These are phyloP conservation scores for Isabelozyma pseudorhagii DNA, from an alignment of 805 yeast species.

Conservation along the genomic window DNA sequence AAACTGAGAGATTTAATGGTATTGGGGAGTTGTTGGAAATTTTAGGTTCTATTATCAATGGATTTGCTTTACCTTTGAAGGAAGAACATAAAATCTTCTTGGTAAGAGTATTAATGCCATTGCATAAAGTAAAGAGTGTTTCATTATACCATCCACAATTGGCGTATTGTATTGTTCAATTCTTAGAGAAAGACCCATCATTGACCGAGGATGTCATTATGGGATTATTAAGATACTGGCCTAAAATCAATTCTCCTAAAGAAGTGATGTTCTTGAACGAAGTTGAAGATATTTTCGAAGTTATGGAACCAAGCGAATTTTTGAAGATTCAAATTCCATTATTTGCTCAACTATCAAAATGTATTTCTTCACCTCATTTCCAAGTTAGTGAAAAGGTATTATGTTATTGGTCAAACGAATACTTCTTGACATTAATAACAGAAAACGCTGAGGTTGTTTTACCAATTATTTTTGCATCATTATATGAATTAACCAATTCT, in stretches of 20 bases:
- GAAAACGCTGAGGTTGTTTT: constrained; percentile 90
- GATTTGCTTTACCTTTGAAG: constrained; percentile 94
- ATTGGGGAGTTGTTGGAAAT: constrained; percentile 93
- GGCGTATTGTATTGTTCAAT: constrained; percentile 95
- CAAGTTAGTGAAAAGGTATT: constrained; percentile 96
- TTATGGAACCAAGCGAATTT: constrained; percentile 91
- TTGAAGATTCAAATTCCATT: constrained; percentile 88
- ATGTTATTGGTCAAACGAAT: constrained; percentile 92
- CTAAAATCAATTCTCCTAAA: constrained; percentile 89
- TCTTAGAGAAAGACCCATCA: constrained; percentile 88
- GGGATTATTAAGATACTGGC: constrained; percentile 95
- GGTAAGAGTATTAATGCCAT: constrained; percentile 80
- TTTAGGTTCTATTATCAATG: constrained; percentile 93
- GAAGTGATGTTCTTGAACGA: constrained; percentile 96
- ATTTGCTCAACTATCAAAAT: constrained; percentile 89
- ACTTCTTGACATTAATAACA: constrained; percentile 82
- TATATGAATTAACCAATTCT: constrained; percentile 73
- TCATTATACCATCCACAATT: constrained; percentile 94
- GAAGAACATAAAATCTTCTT: constrained; percentile 94
- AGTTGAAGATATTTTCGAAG: constrained; percentile 94
- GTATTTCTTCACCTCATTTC: constrained; percentile 93
- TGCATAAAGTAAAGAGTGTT: constrained; percentile 87
- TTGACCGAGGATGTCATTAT: constrained; percentile 94
- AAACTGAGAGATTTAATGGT: constrained; percentile 94
- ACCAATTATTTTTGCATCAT: constrained; percentile 86